These are phyloP conservation scores for Daucus carota DNA, from an alignment of 129 eudicot species.

Conservation along the genomic window DNA sequence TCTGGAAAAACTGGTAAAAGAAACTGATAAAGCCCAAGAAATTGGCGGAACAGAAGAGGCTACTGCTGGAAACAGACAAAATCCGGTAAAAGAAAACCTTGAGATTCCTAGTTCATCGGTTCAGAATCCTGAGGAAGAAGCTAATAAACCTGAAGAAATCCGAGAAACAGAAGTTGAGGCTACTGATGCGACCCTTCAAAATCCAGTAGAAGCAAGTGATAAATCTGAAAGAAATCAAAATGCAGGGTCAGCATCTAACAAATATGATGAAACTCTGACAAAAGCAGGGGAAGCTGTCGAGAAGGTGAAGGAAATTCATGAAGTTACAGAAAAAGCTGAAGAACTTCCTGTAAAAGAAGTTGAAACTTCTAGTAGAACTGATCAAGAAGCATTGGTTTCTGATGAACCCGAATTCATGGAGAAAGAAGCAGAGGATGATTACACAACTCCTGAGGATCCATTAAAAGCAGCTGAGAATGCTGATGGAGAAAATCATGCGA, in stretches of 20 bases:
- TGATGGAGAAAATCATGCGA: neutral
- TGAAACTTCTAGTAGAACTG: neutral
- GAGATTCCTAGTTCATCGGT: neutral
- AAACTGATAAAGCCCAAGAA: neutral
- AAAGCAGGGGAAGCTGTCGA: neutral
- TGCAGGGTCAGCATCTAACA: neutral
- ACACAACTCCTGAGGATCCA: neutral
- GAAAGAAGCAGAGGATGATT: neutral
- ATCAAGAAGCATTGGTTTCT: neutral
- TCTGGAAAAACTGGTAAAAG: neutral
- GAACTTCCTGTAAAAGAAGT: slow-evolving; percentile 2
- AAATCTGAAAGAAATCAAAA: neutral
- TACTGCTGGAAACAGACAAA: neutral
- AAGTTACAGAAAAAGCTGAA: neutral
- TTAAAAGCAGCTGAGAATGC: neutral
- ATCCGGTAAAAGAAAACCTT: neutral
- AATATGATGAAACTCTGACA: neutral
- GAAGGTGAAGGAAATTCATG: neutral
- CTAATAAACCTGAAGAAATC: neutral
- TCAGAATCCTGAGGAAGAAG: neutral
- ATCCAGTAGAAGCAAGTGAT: neutral
- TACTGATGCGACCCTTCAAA: neutral
- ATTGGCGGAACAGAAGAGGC: neutral
- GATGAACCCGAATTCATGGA: neutral
- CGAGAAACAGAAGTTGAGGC: too few relatives aligned